Percentiles rank a stretch among this genome's conserved stretches.
Evolutionary conservation across 208 protist genomes (phyloP).

Genomic region (Leishmania tarentolae): DNA sequence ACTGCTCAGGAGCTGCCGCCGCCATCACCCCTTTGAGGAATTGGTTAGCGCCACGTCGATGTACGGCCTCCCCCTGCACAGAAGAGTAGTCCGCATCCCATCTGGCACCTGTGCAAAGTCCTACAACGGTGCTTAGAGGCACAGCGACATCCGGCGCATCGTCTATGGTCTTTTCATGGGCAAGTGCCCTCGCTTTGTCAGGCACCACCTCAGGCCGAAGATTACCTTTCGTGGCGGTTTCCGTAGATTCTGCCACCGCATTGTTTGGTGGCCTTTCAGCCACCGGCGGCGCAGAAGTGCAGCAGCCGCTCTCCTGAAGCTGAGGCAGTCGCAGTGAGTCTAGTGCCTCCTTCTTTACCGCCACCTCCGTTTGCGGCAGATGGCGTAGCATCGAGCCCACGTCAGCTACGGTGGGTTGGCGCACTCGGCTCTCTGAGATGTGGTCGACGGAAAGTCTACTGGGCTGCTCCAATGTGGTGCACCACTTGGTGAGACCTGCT

Average conservation of each 20-base stretch:
- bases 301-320: constrained; percentile 16
- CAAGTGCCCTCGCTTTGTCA: neutral
- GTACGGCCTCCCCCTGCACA: neutral
- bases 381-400: neutral
- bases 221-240: neutral
- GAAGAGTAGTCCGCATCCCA: neutral
- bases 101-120: neutral
- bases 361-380: constrained; percentile 16
- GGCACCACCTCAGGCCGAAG: neutral
- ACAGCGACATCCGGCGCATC: neutral
- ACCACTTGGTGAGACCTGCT: neutral
- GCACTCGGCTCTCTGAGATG: neutral
- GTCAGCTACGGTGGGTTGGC: neutral
- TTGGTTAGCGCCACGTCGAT: neutral
- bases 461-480: neutral
- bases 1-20: too few relatives aligned
- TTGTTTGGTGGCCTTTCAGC: neutral
- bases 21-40: too few relatives aligned
- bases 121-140: neutral
- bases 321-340: constrained; percentile 17
- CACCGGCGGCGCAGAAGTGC: neutral
- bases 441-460: neutral
- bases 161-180: neutral
- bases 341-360: constrained; percentile 12
- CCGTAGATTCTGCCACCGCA: neutral